These are phyloP conservation scores for Trichoderma sp. DNA, from an alignment of 2,329 filamentous ascomycete species.

Conservation along the genomic window DNA sequence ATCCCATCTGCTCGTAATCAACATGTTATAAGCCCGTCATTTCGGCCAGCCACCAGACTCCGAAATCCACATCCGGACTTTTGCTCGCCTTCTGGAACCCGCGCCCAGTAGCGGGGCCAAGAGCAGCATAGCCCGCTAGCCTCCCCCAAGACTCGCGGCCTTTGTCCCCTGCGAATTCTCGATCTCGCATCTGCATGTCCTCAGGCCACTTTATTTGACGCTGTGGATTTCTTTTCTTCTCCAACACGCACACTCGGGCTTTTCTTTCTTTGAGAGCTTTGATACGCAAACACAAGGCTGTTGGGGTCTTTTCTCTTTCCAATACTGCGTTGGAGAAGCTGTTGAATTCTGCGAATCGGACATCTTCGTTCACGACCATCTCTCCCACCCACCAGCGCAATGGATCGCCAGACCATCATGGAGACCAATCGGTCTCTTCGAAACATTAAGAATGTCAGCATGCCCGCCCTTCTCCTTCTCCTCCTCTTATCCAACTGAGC, in stretches of 20 bases:
- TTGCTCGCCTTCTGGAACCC: not conserved
- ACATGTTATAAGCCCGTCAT: not conserved
- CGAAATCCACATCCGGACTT: slow-evolving; percentile 7
- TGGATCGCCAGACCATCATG: slow-evolving; percentile 62
- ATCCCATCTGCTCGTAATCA: not conserved
- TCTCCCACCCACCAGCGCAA: slow-evolving; percentile 29
- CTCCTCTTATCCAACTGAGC: not conserved
- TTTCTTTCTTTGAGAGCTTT: not conserved
- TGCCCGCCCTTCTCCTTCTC: not conserved
- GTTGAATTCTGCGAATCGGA: not conserved
- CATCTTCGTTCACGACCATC: not conserved
- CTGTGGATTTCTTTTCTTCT: not conserved
- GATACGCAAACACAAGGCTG: not conserved
- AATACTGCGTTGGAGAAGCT: not conserved
- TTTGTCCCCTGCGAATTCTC: not conserved
- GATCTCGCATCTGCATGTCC: slow-evolving; percentile 1
- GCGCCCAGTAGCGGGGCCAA: not conserved
- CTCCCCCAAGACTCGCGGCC: not conserved
- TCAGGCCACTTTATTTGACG: not conserved
- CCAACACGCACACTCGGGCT: not conserved
- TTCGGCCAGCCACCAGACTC: slow-evolving; percentile 1
- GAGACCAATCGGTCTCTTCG: slow-evolving; percentile 83
- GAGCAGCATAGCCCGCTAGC: slow-evolving; percentile 15
- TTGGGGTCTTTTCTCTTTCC: not conserved
- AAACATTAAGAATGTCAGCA: slow-evolving; percentile 77